These are phyloP conservation scores for Talaromyces stipitatus DNA, from an alignment of 495 filamentous ascomycete species.

Conservation along the genomic window DNA sequence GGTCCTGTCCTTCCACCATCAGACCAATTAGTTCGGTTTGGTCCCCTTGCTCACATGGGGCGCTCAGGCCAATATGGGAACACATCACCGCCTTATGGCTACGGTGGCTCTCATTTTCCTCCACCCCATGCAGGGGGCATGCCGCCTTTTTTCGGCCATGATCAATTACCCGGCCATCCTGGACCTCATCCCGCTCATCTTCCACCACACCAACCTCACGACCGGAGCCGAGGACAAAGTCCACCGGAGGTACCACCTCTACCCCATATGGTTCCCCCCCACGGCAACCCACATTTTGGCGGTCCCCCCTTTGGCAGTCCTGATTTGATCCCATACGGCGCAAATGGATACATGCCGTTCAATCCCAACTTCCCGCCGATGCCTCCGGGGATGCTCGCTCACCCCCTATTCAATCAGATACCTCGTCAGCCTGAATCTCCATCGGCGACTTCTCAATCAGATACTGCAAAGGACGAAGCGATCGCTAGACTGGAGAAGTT, in stretches of 20 bases:
- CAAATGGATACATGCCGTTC: conserved; percentile 34
- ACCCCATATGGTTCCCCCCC: conserved; percentile 21
- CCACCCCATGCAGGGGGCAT: conserved; percentile 22
- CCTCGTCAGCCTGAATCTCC: conserved; percentile 27
- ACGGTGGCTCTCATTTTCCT: conserved; percentile 24
- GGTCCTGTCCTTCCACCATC: conserved; percentile 22
- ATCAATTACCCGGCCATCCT: conserved; percentile 16
- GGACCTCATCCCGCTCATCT: conserved; percentile 15
- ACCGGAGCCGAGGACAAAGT: conserved; percentile 22
- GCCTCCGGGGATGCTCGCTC: conserved; percentile 30
- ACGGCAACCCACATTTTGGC: conserved; percentile 26
- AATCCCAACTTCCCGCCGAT: conserved; percentile 30
- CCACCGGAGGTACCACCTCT: conserved; percentile 20
- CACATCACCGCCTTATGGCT: conserved; percentile 23
- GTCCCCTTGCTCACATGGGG: conserved; percentile 27
- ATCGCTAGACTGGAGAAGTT: conserved; percentile 45
- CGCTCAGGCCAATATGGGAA: conserved; percentile 28
- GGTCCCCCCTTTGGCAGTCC: conserved; percentile 28
- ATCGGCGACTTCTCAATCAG: conserved; percentile 25
- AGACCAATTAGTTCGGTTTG: conserved; percentile 33
- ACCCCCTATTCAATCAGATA: conserved; percentile 28
- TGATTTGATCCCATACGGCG: conserved; percentile 43
- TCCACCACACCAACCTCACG: conserved; percentile 19
- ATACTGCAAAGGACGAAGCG: conserved; percentile 38
- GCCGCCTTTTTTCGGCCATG: conserved; percentile 30